Evolutionary conservation across 768 basidiomycete species (phyloP).

Genomic region (Kwoniella mangroviensis): DNA sequence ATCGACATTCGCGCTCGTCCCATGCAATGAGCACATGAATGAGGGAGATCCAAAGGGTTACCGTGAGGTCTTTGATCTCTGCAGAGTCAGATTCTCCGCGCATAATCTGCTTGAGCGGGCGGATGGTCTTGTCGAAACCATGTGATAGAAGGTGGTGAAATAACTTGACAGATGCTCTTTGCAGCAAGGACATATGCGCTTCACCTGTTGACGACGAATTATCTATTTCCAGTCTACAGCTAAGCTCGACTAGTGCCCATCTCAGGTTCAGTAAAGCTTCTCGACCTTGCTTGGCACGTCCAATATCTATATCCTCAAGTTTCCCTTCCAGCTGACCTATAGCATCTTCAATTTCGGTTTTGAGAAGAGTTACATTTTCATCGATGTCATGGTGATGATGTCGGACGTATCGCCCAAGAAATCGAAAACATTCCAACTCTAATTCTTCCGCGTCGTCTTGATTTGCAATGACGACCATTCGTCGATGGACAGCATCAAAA

Average conservation of each 20-base stretch:
- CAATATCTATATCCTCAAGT: slow-evolving; percentile 16
- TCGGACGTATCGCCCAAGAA: slow-evolving; percentile 25
- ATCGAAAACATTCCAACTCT: slow-evolving; percentile 23
- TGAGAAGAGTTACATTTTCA: slow-evolving; percentile 59
- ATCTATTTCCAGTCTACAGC: slow-evolving; percentile 5
- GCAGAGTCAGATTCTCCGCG: slow-evolving; percentile 58
- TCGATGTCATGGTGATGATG: background rate
- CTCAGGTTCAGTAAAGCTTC: slow-evolving; percentile 24
- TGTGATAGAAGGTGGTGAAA: slow-evolving; percentile 64
- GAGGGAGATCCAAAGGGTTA: slow-evolving; percentile 76
- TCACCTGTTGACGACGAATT: background rate
- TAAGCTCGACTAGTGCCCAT: slow-evolving; percentile 32
- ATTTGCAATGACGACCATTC: slow-evolving; percentile 53
- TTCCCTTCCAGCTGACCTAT: slow-evolving; percentile 2
- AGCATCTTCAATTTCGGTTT: slow-evolving; percentile 12
- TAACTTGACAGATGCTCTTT: slow-evolving; percentile 56
- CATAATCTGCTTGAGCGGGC: slow-evolving; percentile 58
- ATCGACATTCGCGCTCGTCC: slow-evolving; percentile 58
- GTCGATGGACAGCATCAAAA: slow-evolving; percentile 63
- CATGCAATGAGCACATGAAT: slow-evolving; percentile 64
- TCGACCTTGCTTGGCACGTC: slow-evolving; percentile 10
- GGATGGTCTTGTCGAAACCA: slow-evolving; percentile 63
- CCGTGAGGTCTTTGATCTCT: slow-evolving; percentile 60
- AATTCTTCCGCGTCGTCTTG: slow-evolving; percentile 62
- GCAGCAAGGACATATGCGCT: background rate